A percentile compares a stretch with the other conserved stretches of the same genome.
Conservation (phyloP, 371 early-diverging fungal genomes). For the Mucor velutinosus region DNA sequence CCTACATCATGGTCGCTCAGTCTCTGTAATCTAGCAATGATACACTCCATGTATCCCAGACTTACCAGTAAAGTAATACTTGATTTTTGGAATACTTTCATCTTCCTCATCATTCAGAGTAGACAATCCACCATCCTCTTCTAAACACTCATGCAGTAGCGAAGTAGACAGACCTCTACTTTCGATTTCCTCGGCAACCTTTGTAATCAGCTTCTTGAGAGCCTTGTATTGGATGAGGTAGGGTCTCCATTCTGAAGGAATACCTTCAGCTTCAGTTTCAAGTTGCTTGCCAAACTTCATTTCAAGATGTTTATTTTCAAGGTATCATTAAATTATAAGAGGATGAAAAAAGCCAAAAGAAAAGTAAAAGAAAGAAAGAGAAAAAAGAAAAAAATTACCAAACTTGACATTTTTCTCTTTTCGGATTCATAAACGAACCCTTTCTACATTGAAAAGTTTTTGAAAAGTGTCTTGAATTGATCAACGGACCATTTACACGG, state of each 20-base stretch:
- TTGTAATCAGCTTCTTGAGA: constrained; percentile 65
- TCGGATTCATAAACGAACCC: constrained; percentile 61
- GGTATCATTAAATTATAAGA: constrained; percentile 4
- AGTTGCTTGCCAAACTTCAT: constrained; percentile 83
- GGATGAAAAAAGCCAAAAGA: background rate
- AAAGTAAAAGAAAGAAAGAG: constrained; percentile 1
- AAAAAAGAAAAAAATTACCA: constrained; percentile 40
- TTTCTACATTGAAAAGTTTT: constrained; percentile 63
- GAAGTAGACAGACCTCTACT: constrained; percentile 54
- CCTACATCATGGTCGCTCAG: constrained; percentile 9
- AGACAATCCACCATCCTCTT: constrained; percentile 18
- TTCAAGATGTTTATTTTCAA: background rate
- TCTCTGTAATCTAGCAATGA: background rate
- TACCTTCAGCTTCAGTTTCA: constrained; percentile 63
- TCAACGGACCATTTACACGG: constrained; percentile 71
- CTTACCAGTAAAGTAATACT: constrained; percentile 60
- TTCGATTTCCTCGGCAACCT: constrained; percentile 73
- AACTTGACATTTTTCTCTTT: constrained; percentile 38
- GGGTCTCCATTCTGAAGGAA: constrained; percentile 72
- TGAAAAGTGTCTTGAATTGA: constrained; percentile 69
- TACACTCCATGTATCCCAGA: background rate
- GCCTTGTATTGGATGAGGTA: constrained; percentile 70
- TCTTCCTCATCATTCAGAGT: constrained; percentile 5
- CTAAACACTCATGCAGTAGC: constrained; percentile 50
- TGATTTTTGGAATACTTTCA: constrained; percentile 38